These are phyloP conservation scores for Fusarium bactridioides DNA, from an alignment of 2,329 filamentous ascomycete species.

Conservation along the genomic window DNA sequence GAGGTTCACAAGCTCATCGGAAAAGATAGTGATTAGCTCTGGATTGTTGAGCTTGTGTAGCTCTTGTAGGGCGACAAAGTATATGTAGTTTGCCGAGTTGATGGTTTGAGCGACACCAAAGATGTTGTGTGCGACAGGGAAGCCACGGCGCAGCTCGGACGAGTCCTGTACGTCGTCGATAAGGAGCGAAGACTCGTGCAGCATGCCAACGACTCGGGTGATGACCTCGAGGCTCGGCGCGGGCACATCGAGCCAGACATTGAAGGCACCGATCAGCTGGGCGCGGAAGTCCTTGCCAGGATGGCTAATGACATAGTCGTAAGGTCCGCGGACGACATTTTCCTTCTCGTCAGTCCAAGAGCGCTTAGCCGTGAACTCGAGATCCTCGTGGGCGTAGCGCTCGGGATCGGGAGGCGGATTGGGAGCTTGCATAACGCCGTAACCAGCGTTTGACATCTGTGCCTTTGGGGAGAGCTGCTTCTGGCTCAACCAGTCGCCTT, in stretches of 20 bases:
- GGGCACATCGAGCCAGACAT: constrained; percentile 80
- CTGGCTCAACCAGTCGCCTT: constrained; percentile 67
- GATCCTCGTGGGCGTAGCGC: constrained; percentile 63
- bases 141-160: constrained; percentile 76
- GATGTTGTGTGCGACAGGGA: constrained; percentile 84
- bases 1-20: constrained; percentile 83
- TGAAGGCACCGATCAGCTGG: constrained; percentile 82
- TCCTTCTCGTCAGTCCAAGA: constrained; percentile 80
- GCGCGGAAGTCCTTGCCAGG: constrained; percentile 87
- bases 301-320: constrained; percentile 79
- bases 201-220: constrained; percentile 81
- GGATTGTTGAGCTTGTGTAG: constrained; percentile 75
- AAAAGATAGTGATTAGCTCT: constrained; percentile 73
- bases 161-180: constrained; percentile 90
- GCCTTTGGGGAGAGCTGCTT: constrained; percentile 37
- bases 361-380: constrained; percentile 59
- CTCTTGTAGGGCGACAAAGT: constrained; percentile 81
- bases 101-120: constrained; percentile 89
- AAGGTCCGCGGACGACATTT: constrained; percentile 78
- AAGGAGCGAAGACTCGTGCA: constrained; percentile 84
- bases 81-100: constrained; percentile 90
- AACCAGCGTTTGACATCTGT: constrained; percentile 13
- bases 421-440: constrained; percentile 45
- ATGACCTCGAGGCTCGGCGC: constrained; percentile 74
- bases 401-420: constrained; percentile 56